Conservation (phyloP, 2,329 filamentous ascomycete genomes). For the Xylaria arbuscula region DNA sequence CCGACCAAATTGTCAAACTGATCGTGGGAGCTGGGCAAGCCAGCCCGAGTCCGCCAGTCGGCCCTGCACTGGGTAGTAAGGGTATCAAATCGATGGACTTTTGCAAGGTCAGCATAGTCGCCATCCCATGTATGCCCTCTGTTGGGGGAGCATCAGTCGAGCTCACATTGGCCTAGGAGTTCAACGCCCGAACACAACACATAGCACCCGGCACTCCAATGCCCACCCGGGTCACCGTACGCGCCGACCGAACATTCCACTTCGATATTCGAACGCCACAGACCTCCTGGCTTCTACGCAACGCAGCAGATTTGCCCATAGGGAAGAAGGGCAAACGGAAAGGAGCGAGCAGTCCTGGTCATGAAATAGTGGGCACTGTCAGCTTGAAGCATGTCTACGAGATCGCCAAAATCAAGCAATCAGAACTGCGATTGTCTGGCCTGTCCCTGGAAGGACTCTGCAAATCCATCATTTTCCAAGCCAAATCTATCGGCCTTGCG, state of each 20-base stretch:
- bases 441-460: conserved; percentile 77
- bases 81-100: conserved; percentile 99
- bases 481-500: conserved; percentile 78
- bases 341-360: conserved; percentile 79
- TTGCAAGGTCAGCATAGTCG: conserved; percentile 77
- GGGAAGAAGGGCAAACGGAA: conserved; percentile 81
- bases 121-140: not conserved
- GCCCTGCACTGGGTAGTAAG: conserved; percentile 94
- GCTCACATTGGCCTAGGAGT: conserved; percentile 72
- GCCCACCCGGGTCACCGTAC: conserved; percentile 89
- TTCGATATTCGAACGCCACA: conserved; percentile 95
- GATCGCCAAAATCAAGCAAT: conserved; percentile 95
- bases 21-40: conserved; percentile 97
- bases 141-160: conserved; percentile 33
- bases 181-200: conserved; percentile 93
- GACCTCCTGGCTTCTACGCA: conserved; percentile 89
- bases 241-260: conserved; percentile 89
- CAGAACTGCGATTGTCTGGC: conserved; percentile 78
- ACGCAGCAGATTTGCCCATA: conserved; percentile 78
- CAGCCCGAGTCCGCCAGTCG: conserved; percentile 92
- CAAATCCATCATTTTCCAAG: conserved; percentile 78
- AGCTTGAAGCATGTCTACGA: conserved; percentile 97
- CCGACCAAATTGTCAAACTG: conserved; percentile 90
- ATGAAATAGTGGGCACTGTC: conserved; percentile 83
- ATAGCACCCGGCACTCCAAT: conserved; percentile 85